These are phyloP conservation scores for Fusarium sp. DNA, from an alignment of 2,329 filamentous ascomycete genomes.

Conservation along the genomic window DNA sequence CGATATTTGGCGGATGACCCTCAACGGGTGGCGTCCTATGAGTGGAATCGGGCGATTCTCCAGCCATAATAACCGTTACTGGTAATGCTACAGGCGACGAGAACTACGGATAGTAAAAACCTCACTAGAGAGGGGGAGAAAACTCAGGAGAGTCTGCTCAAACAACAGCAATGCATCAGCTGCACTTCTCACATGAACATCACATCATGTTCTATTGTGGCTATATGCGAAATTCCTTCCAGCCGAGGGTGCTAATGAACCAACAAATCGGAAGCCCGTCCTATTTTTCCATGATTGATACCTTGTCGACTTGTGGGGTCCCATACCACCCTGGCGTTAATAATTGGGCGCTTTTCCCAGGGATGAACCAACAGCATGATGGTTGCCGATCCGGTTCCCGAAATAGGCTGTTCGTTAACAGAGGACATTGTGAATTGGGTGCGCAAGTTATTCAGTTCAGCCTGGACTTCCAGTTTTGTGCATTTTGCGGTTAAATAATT, in stretches of 20 bases:
- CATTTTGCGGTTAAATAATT: not conserved
- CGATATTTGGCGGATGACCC: not conserved
- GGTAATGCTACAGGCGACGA: not conserved
- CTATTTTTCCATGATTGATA: not conserved
- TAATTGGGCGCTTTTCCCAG: not conserved
- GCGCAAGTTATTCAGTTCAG: not conserved
- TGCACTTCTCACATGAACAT: not conserved
- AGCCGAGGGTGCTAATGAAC: not conserved
- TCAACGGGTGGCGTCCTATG: not conserved
- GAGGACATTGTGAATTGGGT: not conserved
- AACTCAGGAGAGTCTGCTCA: not conserved
- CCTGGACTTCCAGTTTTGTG: not conserved
- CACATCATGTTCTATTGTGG: not conserved
- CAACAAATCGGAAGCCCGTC: not conserved
- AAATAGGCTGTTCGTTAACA: not conserved
- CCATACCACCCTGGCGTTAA: not conserved
- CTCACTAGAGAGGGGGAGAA: not conserved
- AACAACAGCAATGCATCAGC: not conserved
- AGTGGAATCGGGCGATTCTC: not conserved
- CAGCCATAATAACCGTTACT: not conserved
- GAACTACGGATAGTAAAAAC: not conserved
- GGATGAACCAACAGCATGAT: slow-evolving; percentile 7
- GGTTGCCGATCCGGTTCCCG: slow-evolving; percentile 2
- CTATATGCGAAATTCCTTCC: no score
- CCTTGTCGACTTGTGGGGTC: not conserved